Evolutionary conservation across 2,329 filamentous ascomycete species (phyloP).

Genomic region (Alternaria sp.): DNA sequence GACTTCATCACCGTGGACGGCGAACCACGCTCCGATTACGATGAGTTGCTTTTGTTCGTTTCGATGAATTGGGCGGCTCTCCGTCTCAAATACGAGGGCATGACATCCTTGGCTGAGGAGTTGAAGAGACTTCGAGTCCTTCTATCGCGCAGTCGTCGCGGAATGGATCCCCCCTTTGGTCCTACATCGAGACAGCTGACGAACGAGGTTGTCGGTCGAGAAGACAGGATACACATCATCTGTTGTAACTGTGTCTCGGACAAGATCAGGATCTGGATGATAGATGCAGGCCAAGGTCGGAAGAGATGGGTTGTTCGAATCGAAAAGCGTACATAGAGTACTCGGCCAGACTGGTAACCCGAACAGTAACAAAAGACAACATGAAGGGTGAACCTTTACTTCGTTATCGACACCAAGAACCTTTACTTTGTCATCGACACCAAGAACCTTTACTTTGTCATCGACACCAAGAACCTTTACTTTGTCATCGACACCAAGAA

Average conservation of each 20-base stretch:
- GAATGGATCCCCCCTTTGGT: neutral
- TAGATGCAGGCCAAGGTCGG: neutral
- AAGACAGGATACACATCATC: neutral
- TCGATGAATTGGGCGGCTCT: neutral
- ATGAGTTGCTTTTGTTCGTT: neutral
- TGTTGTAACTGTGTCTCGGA: neutral
- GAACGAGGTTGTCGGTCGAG: neutral
- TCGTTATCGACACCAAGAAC: too few relatives aligned
- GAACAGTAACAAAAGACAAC: too few relatives aligned
- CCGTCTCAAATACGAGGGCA: neutral
- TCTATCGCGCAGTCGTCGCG: neutral
- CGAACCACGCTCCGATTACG: neutral
- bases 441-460: too few relatives aligned
- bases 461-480: too few relatives aligned
- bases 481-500: too few relatives aligned
- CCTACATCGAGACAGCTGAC: neutral
- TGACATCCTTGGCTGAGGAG: neutral
- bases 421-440: too few relatives aligned
- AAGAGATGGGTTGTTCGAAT: neutral
- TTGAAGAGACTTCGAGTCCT: neutral
- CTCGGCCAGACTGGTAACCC: neutral
- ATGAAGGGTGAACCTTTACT: too few relatives aligned
- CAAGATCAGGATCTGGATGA: neutral
- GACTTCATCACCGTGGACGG: conserved; percentile 1
- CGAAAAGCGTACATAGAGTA: neutral